Evolutionary conservation across 1,284 basidiomycete genomes (phyloP).

Genomic region (Malassezia arunalokei): DNA sequence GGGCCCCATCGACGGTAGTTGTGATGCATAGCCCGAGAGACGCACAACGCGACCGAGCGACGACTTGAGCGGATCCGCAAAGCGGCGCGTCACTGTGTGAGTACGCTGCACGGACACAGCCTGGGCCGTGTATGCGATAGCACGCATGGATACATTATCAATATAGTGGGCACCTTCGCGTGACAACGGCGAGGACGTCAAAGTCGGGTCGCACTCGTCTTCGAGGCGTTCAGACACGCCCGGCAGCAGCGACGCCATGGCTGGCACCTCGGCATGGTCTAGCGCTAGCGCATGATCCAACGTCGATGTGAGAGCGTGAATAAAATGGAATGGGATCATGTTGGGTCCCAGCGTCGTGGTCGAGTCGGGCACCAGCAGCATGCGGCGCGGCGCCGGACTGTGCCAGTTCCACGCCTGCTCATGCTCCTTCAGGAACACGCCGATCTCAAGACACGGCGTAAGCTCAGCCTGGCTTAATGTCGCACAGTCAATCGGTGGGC

Average conservation of each 20-base stretch:
- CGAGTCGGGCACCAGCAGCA: constrained; percentile 14
- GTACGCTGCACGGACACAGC: constrained; percentile 33
- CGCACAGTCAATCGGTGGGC: constrained; percentile 36
- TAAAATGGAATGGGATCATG: constrained; percentile 40
- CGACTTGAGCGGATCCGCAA: constrained; percentile 39
- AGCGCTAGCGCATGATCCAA: constrained; percentile 35
- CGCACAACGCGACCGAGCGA: constrained; percentile 27
- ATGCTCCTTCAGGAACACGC: not conserved
- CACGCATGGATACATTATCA: constrained; percentile 34
- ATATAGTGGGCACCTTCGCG: constrained; percentile 20
- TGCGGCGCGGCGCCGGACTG: not conserved
- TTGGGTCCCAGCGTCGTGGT: constrained; percentile 33
- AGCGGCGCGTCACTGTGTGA: constrained; percentile 39
- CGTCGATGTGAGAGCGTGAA: constrained; percentile 39
- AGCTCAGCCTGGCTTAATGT: constrained; percentile 30
- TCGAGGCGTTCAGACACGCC: constrained; percentile 12
- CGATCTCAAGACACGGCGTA: constrained; percentile 15
- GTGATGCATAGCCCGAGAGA: constrained; percentile 18
- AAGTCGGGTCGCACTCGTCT: constrained; percentile 7
- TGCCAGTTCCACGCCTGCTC: not conserved
- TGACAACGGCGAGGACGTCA: not conserved
- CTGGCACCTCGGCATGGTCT: constrained; percentile 35
- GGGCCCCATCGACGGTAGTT: not conserved
- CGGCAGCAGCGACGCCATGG: constrained; percentile 17
- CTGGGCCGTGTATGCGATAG: constrained; percentile 38